A percentile compares a stretch with the other conserved stretches of the same genome.
phyloP scores from a whole-genome alignment of 495 filamentous ascomycete genomes.

The Penicillium maclennaniae region DNA sequence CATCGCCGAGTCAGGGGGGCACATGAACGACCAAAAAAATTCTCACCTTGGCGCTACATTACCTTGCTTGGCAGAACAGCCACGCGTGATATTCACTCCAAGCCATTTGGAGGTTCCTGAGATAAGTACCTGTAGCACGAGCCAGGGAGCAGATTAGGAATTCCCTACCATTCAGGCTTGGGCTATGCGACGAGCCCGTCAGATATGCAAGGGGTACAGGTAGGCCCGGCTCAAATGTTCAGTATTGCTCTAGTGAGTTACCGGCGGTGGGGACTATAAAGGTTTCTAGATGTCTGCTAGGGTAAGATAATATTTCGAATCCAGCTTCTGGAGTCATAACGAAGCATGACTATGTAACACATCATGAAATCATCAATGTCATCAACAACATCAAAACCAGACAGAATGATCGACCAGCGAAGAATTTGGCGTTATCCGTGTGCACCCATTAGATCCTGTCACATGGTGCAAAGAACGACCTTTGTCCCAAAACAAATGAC shows the following conservation, averaged over 20 bases:
- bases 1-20: background rate
- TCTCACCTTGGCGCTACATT: constrained; percentile 7
- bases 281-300: too few relatives aligned
- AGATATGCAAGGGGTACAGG: too few relatives aligned
- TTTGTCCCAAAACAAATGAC: background rate
- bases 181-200: background rate
- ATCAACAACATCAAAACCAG: background rate
- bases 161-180: too few relatives aligned
- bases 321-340: background rate
- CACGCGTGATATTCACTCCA: background rate
- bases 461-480: background rate
- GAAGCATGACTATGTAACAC: background rate
- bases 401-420: background rate
- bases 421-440: background rate
- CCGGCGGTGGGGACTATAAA: too few relatives aligned
- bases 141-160: background rate
- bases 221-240: too few relatives aligned
- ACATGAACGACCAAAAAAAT: background rate
- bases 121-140: background rate
- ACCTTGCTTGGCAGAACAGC: constrained; percentile 6
- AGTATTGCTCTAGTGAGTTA: too few relatives aligned
- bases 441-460: background rate
- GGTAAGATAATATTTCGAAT: background rate
- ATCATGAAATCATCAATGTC: background rate
- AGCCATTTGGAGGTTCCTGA: background rate